Evolutionary conservation across 2,329 filamentous ascomycete genomes (phyloP), one percentile per base, ranked within the genome.

Genomic region (Fusarium anguioides): DNA sequence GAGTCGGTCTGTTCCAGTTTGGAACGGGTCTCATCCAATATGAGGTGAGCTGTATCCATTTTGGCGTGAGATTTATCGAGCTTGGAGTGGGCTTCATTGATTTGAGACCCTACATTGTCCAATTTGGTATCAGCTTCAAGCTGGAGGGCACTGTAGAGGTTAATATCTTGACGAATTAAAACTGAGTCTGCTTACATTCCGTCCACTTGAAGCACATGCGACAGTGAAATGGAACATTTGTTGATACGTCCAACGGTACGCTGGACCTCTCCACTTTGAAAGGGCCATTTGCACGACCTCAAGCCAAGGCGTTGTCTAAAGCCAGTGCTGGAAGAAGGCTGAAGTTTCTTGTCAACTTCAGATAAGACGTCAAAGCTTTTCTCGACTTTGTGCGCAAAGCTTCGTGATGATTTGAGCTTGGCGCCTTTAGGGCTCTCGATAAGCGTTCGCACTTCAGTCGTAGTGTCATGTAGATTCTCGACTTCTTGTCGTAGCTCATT

Each of bases 251-350:
- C 44, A 21, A 77, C 60, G n/a, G 69, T 57, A 15, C 41, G 47
- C n/a, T 77, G 72, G 2, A 52, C n/a, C 1, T 52, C 40, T 9
- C 26, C 37, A 14, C 47, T 58, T 15, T 58, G 24, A 6, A 40
- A 79, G 0, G 78, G 79, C 79, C 78, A 81, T 68, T 76, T 81
- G 15, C 81, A 68, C 41, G 76, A 73, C 56, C 75, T 74, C 12
- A 77, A 24, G 27, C 77, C 73, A 44, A 75, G 47, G n/a, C 66
- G 66, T 26, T 66, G 73, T 74, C 79, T 79, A 3, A 64, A 33
- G 49, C 75, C 77, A 10, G 72, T 63, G 8, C 18, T 44, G 20
- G 48, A 70, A 9, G 59, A 21, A 39, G 36, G 36, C 9, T 39
- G 18, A 14, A 39, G 18, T 6, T 39, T 39, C 18, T 14, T 3